These are phyloP conservation scores for Orbilia ellipsospora DNA, from an alignment of 2,329 filamentous ascomycete species.

Conservation along the genomic window DNA sequence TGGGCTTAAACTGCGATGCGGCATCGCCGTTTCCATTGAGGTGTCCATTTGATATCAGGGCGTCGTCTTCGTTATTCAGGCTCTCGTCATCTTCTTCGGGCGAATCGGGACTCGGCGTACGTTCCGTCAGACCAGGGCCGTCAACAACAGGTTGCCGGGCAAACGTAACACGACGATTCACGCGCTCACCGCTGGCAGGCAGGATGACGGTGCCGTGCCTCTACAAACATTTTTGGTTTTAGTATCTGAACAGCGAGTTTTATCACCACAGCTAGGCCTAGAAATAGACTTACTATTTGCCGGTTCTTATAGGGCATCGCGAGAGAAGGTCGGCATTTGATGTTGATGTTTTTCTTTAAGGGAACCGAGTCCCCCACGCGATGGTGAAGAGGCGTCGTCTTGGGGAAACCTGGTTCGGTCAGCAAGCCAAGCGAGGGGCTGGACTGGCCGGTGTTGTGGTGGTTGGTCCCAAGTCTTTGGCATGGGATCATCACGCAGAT, in stretches of 20 bases:
- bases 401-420: too few relatives aligned
- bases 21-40: conserved; percentile 10
- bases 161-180: conserved; percentile 70
- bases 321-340: conserved; percentile 27
- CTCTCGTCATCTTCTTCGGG: conserved; percentile 20
- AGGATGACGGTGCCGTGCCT: conserved; percentile 71
- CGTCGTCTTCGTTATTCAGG: conserved; percentile 10
- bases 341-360: conserved; percentile 7
- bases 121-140: conserved; percentile 37
- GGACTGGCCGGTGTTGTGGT: too few relatives aligned
- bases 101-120: conserved; percentile 53
- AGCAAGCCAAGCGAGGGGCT: too few relatives aligned
- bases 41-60: conserved; percentile 21
- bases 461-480: too few relatives aligned
- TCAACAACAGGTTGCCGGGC: conserved; percentile 62
- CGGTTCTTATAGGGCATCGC: conserved; percentile 43
- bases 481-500: too few relatives aligned
- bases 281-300: conserved; percentile 41
- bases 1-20: conserved; percentile 1
- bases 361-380: background rate
- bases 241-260: background rate
- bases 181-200: conserved; percentile 71
- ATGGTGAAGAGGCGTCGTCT: background rate
- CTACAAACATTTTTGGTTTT: conserved; percentile 8
- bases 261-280: conserved; percentile 23